Base-by-base conservation (phyloP, 768 basidiomycete genomes). In the Boletus bicolor region DNA sequence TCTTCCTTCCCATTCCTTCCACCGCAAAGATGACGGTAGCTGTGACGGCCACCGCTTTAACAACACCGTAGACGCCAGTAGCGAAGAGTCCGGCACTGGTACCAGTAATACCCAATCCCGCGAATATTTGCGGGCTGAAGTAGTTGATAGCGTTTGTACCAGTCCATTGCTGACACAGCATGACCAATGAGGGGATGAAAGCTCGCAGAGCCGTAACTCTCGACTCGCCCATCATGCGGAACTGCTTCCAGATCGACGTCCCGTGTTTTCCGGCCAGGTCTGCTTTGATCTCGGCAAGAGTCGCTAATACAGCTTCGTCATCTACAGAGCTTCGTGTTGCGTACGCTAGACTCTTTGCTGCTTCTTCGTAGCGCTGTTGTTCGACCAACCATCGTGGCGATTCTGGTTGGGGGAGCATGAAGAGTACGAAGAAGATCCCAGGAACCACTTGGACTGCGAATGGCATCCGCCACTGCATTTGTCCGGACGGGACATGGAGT, bases 371-470 rank as follows among this genome's bases (percentile, higher is more conserved):
- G 37, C 72, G 69, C 28, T 72, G 69, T 49, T 76, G 72, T 61
- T 81, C 81, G 24, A 78, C 80, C 24, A 83, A 67, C 79, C 78
- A 82, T n/a, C 82, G 73, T 12, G 82, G 82, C 1, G 82, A 82
- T 59, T 83, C 82, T 6, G 80, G 79, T 54, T 81, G 78, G 50
- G 75, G 76, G 7, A 75, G 44, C 77, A 83, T 80, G 6, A 71
- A 64, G 36, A 76, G 53, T 8, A 78, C 61, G 59, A 85, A 78
- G 0, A 84, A 56, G 17, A 80, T 63, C 3, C 82, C 81, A 5
- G 82, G 83, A 39, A 85, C 58, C 49, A 83, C 62, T 67, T 82
- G 82, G 35, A 82, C 53, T 37, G 76, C 75, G 53, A 83, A 77
- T 0, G 81, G 80, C 56, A 82, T 70, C 12, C 80, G 77, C 82